Conservation (phyloP, 2,329 filamentous ascomycete species). For the Penicillium griseofulvum region DNA sequence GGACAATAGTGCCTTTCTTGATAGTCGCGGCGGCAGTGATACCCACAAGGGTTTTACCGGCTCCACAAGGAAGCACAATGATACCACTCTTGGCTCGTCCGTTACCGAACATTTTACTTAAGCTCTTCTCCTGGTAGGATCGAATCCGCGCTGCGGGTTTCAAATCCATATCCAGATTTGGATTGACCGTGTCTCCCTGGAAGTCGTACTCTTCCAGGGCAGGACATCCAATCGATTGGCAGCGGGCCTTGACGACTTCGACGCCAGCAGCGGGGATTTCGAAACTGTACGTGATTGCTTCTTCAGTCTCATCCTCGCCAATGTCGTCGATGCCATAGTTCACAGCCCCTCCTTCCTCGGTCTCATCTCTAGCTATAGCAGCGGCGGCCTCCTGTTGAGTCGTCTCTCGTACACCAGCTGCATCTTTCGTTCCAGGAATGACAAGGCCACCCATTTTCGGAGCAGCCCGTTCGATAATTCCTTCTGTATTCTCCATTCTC, state of each 20-base stretch:
- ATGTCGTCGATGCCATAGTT: constrained; percentile 68
- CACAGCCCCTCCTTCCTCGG: constrained; percentile 60
- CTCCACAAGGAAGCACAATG: constrained; percentile 93
- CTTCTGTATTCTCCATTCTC: constrained; percentile 69
- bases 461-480: constrained; percentile 74
- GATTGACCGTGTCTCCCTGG: constrained; percentile 81
- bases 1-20: constrained; percentile 91
- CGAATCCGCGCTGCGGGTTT: constrained; percentile 43
- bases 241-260: constrained; percentile 84
- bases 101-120: constrained; percentile 99
- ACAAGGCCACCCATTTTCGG: constrained; percentile 84
- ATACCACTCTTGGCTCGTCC: constrained; percentile 95
- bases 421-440: constrained; percentile 92
- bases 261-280: constrained; percentile 81
- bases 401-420: constrained; percentile 80
- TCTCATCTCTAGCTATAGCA: constrained; percentile 42
- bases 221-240: constrained; percentile 79
- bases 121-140: constrained; percentile 86
- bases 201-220: constrained; percentile 98
- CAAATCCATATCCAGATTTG: constrained; percentile 94
- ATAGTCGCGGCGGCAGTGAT: constrained; percentile 97
- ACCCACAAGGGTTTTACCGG: constrained; percentile 95
- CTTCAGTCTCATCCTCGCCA: constrained; percentile 73
- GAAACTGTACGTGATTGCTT: constrained; percentile 87
- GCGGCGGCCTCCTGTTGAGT: constrained; percentile 36